phyloP scores from a whole-genome alignment of 2,329 filamentous ascomycete species.

The Calonectria leucothoes region DNA sequence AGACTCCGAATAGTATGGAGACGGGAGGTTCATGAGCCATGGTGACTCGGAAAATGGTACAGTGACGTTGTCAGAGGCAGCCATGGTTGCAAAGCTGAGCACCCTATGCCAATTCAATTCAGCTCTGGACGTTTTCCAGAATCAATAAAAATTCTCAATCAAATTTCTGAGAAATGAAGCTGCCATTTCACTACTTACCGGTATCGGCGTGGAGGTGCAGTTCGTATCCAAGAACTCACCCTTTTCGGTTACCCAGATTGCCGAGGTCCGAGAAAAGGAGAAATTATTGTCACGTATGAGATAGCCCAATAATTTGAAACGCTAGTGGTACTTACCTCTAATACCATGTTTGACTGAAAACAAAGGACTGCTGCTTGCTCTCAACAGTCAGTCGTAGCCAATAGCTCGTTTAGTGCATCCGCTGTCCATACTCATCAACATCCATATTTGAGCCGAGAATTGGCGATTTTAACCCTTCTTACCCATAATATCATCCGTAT shows the following conservation, averaged over 20 bases:
- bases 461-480: no score
- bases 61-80: constrained; percentile 13
- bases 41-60: constrained; percentile 78
- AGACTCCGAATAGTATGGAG: constrained; percentile 75
- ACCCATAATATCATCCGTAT: not conserved
- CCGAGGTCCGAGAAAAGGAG: constrained; percentile 1
- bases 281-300: no score
- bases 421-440: no score
- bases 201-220: not conserved
- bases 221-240: not conserved
- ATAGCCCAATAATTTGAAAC: no score
- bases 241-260: not conserved
- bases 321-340: no score
- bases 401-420: no score
- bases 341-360: no score
- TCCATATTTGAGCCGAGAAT: not conserved
- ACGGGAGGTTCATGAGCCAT: constrained; percentile 76
- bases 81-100: not conserved
- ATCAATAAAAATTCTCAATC: no score
- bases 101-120: no score
- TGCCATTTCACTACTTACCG: not conserved
- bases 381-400: not conserved
- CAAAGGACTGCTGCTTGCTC: no score
- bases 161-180: not conserved
- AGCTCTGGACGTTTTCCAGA: no score